phyloP scores from a whole-genome alignment of 2,329 filamentous ascomycete species.

The Rhynchosporium agropyri region DNA sequence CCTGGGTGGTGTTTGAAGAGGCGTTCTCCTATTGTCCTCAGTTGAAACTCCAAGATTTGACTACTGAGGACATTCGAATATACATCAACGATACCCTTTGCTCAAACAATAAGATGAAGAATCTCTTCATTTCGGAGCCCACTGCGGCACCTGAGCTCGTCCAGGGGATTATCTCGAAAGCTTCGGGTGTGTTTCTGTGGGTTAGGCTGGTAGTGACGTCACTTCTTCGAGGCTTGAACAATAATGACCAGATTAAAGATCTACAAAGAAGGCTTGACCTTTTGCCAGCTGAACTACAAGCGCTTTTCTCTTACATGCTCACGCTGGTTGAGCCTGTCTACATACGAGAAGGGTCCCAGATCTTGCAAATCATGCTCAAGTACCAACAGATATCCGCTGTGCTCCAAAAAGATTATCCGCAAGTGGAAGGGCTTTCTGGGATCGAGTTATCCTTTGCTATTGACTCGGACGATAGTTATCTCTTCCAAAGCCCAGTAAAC shows the following conservation, averaged over 20 bases:
- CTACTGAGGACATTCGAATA: slow-evolving; percentile 5
- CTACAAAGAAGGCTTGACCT: slow-evolving; percentile 11
- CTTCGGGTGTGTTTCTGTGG: slow-evolving; percentile 30
- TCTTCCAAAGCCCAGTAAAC: background rate
- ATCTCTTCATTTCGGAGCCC: background rate
- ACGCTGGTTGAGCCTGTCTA: slow-evolving; percentile 19
- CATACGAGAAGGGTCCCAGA: slow-evolving; percentile 20
- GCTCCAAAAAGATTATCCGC: background rate
- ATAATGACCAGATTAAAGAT: slow-evolving; percentile 20
- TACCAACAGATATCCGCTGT: slow-evolving; percentile 2
- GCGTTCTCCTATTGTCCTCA: slow-evolving; percentile 16
- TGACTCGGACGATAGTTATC: background rate
- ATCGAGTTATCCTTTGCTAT: background rate
- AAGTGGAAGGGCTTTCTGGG: background rate
- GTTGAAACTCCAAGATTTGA: slow-evolving; percentile 23
- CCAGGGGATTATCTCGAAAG: slow-evolving; percentile 7
- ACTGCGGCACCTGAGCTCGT: slow-evolving; percentile 3
- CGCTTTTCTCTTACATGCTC: slow-evolving; percentile 26
- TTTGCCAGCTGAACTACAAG: slow-evolving; percentile 20
- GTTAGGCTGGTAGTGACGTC: slow-evolving; percentile 23
- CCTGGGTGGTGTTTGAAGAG: slow-evolving; percentile 26
- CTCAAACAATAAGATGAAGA: slow-evolving; percentile 1
- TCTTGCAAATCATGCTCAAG: slow-evolving; percentile 22
- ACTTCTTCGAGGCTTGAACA: slow-evolving; percentile 20
- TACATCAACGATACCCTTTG: slow-evolving; percentile 13